A percentile compares a stretch with the other conserved stretches of the same genome.
These are phyloP conservation scores for Penicillium polonicum DNA, from an alignment of 2,329 filamentous ascomycete genomes.

Conservation along the genomic window DNA sequence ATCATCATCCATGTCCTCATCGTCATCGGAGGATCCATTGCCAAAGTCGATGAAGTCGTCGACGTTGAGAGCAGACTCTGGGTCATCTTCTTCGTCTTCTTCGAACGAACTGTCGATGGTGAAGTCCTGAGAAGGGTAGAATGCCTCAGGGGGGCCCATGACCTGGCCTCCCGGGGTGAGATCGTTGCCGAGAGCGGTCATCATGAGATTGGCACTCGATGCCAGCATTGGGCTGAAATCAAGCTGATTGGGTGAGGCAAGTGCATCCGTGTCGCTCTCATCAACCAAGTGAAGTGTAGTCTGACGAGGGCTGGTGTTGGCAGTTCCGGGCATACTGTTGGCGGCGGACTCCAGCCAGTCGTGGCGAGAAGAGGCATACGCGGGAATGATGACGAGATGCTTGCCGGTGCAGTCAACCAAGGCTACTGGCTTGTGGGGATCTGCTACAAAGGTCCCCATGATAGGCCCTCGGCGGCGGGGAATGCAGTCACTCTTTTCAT, in stretches of 20 bases:
- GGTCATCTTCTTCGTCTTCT: constrained; percentile 63
- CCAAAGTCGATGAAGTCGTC: constrained; percentile 73
- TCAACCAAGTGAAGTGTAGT: constrained; percentile 42
- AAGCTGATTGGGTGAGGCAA: constrained; percentile 38
- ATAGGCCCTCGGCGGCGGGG: constrained; percentile 47
- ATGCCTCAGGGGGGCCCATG: constrained; percentile 72
- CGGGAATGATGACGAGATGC: constrained; percentile 49
- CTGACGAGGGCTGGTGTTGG: constrained; percentile 44
- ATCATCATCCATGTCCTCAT: constrained; percentile 52
- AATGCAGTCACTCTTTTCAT: constrained; percentile 36
- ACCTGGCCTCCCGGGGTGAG: constrained; percentile 57
- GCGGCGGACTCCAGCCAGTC: constrained; percentile 47
- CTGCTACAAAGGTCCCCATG: constrained; percentile 49
- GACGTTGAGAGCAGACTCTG: constrained; percentile 61
- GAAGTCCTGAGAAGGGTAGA: constrained; percentile 65
- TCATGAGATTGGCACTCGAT: constrained; percentile 73
- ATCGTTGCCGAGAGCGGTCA: constrained; percentile 64
- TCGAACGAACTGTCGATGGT: constrained; percentile 59
- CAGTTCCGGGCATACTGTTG: constrained; percentile 43
- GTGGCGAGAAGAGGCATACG: constrained; percentile 47
- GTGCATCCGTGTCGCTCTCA: constrained; percentile 47
- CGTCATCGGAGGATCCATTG: constrained; percentile 58
- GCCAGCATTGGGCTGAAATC: constrained; percentile 58
- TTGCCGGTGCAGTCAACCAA: constrained; percentile 50
- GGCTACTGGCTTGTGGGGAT: constrained; percentile 50